These are phyloP conservation scores for Candida vartiovaarae DNA, from an alignment of 805 yeast genomes.

Conservation along the genomic window DNA sequence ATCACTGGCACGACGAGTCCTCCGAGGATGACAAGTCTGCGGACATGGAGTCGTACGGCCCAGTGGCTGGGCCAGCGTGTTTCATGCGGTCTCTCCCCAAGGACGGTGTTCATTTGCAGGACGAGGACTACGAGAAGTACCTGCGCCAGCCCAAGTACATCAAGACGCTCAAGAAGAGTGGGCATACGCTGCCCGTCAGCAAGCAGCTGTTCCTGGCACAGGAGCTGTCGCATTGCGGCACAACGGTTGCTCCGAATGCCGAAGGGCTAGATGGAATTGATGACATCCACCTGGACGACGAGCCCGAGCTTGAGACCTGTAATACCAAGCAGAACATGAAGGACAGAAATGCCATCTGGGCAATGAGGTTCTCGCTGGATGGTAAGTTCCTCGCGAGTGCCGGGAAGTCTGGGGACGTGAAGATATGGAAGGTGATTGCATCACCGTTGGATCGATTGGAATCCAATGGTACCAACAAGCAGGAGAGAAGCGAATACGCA, in stretches of 20 bases:
- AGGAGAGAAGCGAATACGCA: constrained; percentile 37
- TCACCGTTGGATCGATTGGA: constrained; percentile 53
- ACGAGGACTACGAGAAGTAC: constrained; percentile 34
- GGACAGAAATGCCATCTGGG: constrained; percentile 50
- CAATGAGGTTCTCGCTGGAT: constrained; percentile 65
- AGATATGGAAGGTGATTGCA: constrained; percentile 75
- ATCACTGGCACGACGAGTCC: background rate
- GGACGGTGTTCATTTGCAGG: constrained; percentile 12
- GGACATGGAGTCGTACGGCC: constrained; percentile 10
- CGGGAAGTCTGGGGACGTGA: constrained; percentile 63
- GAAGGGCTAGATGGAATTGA: background rate
- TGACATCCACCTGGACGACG: constrained; percentile 1
- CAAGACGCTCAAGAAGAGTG: constrained; percentile 40
- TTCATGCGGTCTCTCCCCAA: constrained; percentile 5
- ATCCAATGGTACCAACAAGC: background rate
- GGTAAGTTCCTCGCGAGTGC: constrained; percentile 83
- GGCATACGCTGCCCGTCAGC: constrained; percentile 38
- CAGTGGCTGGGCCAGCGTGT: constrained; percentile 12
- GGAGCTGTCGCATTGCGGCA: constrained; percentile 35
- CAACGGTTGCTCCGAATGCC: background rate
- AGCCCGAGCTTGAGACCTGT: constrained; percentile 1
- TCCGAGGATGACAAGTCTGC: constrained; percentile 16
- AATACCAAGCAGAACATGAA: background rate
- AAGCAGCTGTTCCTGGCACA: constrained; percentile 59
- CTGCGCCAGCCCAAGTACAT: constrained; percentile 50